Evolutionary conservation across 2,329 filamentous ascomycete species (phyloP).

Genomic region (Endoconidiophora polonica): DNA sequence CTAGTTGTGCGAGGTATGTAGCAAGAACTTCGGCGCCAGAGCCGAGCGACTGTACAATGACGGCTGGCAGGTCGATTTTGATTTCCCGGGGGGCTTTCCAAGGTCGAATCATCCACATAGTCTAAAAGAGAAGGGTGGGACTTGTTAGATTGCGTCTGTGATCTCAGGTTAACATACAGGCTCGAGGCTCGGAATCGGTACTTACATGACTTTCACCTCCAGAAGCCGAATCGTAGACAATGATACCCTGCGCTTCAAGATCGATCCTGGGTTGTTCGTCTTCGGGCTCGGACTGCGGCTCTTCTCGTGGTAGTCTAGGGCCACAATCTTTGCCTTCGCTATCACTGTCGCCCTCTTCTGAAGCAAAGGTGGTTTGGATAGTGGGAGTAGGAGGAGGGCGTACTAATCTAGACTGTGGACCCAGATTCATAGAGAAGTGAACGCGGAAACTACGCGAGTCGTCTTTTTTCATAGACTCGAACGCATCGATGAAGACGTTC

Average conservation of each 20-base stretch:
- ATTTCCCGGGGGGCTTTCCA: conserved; percentile 79
- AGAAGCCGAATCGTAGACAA: conserved; percentile 83
- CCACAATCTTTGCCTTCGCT: conserved; percentile 21
- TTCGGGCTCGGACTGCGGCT: conserved; percentile 23
- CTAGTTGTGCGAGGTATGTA: conserved; percentile 76
- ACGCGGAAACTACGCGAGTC: conserved; percentile 86
- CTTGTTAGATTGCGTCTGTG: background rate
- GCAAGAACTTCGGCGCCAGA: conserved; percentile 90
- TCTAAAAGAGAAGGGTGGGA: conserved; percentile 35
- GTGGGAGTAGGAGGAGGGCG: conserved; percentile 9
- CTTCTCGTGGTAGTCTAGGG: conserved; percentile 15
- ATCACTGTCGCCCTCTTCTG: conserved; percentile 15
- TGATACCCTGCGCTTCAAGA: conserved; percentile 92
- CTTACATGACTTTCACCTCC: conserved; percentile 82
- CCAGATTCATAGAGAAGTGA: conserved; percentile 58
- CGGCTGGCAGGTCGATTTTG: conserved; percentile 78
- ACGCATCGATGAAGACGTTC: conserved; percentile 61
- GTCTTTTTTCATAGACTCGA: conserved; percentile 81
- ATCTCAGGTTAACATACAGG: background rate
- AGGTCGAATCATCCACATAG: conserved; percentile 99
- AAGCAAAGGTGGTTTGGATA: conserved; percentile 22
- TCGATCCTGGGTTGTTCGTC: conserved; percentile 37
- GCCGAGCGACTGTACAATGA: conserved; percentile 84
- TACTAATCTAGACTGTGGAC: conserved; percentile 36
- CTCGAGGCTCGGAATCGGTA: conserved; percentile 15